These are phyloP conservation scores for Collybia nuda DNA, from an alignment of 768 basidiomycete species.

Conservation along the genomic window DNA sequence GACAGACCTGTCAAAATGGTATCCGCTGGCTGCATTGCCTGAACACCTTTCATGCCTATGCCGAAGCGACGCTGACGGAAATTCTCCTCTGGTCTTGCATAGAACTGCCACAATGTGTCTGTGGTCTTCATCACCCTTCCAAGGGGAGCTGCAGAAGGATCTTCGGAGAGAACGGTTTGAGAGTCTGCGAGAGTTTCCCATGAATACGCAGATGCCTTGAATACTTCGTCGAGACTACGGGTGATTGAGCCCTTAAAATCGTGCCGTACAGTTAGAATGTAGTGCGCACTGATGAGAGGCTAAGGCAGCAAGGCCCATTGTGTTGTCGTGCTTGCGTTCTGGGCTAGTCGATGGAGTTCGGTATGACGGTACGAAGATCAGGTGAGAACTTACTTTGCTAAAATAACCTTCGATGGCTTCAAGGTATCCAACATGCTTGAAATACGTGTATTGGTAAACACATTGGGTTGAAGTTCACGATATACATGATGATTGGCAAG, in stretches of 20 bases:
- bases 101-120: conserved; percentile 23
- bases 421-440: conserved; percentile 31
- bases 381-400: conserved; percentile 20
- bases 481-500: conserved; percentile 39
- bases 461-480: conserved; percentile 31
- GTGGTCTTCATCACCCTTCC: conserved; percentile 20
- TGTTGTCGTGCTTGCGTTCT: conserved; percentile 10
- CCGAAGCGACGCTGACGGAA: conserved; percentile 23
- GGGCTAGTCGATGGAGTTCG: no score
- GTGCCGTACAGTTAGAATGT: not conserved
- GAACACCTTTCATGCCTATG: conserved; percentile 27
- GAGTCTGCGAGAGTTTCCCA: conserved; percentile 31
- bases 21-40: conserved; percentile 21
- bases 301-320: conserved; percentile 23
- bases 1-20: conserved; percentile 13
- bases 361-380: no score
- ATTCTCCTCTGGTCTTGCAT: conserved; percentile 14
- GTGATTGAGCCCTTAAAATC: not conserved
- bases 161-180: conserved; percentile 19
- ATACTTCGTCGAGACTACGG: conserved; percentile 26
- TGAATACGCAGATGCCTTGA: conserved; percentile 28
- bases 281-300: conserved; percentile 21
- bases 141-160: conserved; percentile 21
- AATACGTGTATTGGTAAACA: conserved; percentile 37
- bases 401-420: conserved; percentile 24